Base-by-base conservation (phyloP, 257 asterid species). In the Capsicum rhomboideum region DNA sequence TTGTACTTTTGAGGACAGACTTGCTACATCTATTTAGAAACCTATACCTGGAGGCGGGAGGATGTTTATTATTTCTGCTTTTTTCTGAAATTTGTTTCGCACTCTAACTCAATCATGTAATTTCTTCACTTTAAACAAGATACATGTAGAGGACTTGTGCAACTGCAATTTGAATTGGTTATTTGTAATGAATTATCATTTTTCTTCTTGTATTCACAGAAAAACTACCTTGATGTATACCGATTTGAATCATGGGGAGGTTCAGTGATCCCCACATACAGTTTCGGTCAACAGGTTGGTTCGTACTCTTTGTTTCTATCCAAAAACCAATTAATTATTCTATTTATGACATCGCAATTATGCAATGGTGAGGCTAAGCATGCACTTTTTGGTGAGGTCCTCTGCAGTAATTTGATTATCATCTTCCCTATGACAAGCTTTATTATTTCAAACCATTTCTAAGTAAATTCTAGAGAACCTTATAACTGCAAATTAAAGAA, bases 191-290 rank as follows among this genome's bases (percentile, higher is more conserved):
- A 77, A 50, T 77, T 23, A 17, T 77, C 81, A 77, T 77, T 50
- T 77, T 50, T 26, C 12, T 56, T 56, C 79, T 52, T 77, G 42
- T 77, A 50, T 79, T 66, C 58, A 78, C 95, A 96, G 99, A 96
- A 92, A 92, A 96, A 96, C 89, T 96, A 96, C 93, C 85, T 96
- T 93, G 99, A 96, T 78, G 93, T 96, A 29, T 96, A 96, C 88
- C 89, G 91, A 29, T 96, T 89, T 90, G 99, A 96, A 88, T 85
- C 97, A 82, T 96, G 99, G 99, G 98, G 98, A 77, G 98, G 93
- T 87, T 93, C 97, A 29, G 66, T 96, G 90, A 93, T 96, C 86
- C 99, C 99, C 17, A 85, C 93, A 20, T 96, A 94, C 91, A 87
- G 83, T 85, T 80, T 66, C 50, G 96, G 95, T 83, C 97, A 94